Evolutionary conservation across 805 yeast genomes (phyloP), one percentile per base, ranked within the genome.

Genomic region (Brettanomyces bruxellensis): DNA sequence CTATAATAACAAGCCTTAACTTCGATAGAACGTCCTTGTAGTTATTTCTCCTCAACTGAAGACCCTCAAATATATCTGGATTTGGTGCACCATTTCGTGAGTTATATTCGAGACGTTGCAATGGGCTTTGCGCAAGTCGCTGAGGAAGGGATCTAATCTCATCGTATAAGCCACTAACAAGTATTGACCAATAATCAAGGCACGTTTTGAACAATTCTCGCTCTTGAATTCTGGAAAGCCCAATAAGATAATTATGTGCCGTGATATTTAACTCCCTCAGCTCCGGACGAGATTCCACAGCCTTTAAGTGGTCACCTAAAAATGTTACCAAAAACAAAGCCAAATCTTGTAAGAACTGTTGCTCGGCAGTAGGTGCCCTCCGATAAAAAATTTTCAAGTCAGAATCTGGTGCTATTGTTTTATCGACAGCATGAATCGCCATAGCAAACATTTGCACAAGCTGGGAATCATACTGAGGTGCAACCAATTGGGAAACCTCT

Each of bases 131-230:
- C 55, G 85, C 64, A 56, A 86, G 91, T 50, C 71, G 74, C 23
- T 78, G 66, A 25, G 95, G 95, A 42, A 89, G 66, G 47, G 76
- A 76, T 68, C 88, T 95, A 49, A 91, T 87, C 61, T 93, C 99
- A 49, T 78, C 79, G 62, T 81, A 90, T 52, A 93, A 73, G 36
- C 82, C 83, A 41, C 78, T 73, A n/a, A 93, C 97, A 47, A 93
- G 78, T 49, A 78, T 78, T 40, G 83, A 71, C 99, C 99, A 93
- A 67, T 90, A 93, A 63, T 93, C 99, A 53, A 93, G 75, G 58
- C 95, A 87, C 40, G 95, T 90, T 65, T 93, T 93, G 71, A 93
- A 93, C 53, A 93, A 73, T 68, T 93, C 99, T 57, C 99, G 78
- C 67, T 93, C 99, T 51, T 91, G 95, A 55, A 93, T 86, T 62